phyloP scores from a whole-genome alignment of 768 basidiomycete genomes.

The Boletus rufocinnamomeus region DNA sequence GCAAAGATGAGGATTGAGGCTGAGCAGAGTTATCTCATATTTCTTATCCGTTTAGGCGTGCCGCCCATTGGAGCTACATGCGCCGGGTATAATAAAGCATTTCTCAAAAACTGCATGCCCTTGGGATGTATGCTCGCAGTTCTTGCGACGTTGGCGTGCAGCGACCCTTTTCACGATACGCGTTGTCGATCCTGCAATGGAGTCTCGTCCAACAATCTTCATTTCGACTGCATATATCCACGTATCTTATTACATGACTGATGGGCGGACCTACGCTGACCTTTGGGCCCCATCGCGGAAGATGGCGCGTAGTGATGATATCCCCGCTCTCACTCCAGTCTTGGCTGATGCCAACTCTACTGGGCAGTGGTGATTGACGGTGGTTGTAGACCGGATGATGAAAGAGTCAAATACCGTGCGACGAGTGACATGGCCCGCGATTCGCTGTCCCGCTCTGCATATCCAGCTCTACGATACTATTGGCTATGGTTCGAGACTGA shows the following conservation, averaged over 20 bases:
- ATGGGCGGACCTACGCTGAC: background rate
- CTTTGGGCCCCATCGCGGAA: background rate
- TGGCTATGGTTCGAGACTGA: background rate
- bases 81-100: background rate
- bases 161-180: background rate
- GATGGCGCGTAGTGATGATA: background rate
- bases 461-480: background rate
- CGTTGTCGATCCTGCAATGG: constrained; percentile 4
- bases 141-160: no score
- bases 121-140: background rate
- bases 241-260: background rate
- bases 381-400: background rate
- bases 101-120: background rate
- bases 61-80: background rate
- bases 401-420: background rate
- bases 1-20: constrained; percentile 76
- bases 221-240: background rate
- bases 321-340: background rate
- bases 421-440: background rate
- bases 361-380: background rate
- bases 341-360: background rate
- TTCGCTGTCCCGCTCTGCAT: background rate
- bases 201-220: background rate
- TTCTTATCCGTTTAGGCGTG: background rate
- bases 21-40: background rate